A percentile compares a stretch with the other conserved stretches of the same genome.
These are phyloP conservation scores for Rhizophora apiculata DNA, from an alignment of 345 rosid genomes.

Conservation along the genomic window DNA sequence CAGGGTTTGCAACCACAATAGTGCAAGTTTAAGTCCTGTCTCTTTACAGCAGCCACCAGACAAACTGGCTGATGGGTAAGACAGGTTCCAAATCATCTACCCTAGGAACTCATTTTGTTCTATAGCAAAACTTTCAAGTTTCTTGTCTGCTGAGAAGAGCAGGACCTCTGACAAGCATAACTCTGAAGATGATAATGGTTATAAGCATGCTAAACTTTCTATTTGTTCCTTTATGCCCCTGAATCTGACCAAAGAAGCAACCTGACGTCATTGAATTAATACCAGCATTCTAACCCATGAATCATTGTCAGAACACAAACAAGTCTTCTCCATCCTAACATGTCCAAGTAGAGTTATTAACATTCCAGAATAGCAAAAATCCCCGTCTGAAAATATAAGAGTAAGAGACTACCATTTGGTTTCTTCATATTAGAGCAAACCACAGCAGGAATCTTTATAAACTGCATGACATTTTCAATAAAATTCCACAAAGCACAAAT, in stretches of 20 bases:
- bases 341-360: too few relatives aligned
- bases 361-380: too few relatives aligned
- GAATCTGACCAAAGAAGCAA: not conserved
- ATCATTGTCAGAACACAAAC: too few relatives aligned
- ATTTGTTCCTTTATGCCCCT: not conserved
- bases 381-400: too few relatives aligned
- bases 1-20: not conserved
- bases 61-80: not conserved
- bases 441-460: not conserved
- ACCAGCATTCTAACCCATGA: too few relatives aligned
- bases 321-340: too few relatives aligned
- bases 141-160: not conserved
- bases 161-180: not conserved
- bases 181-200: not conserved
- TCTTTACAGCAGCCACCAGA: not conserved
- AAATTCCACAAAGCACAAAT: not conserved
- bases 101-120: not conserved
- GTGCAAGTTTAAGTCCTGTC: not conserved
- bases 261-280: too few relatives aligned
- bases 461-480: constrained; percentile 1
- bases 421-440: too few relatives aligned
- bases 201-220: too few relatives aligned
- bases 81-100: not conserved
- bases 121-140: not conserved
- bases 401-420: too few relatives aligned